Conservation (phyloP, 2,329 filamentous ascomycete species). For the Trichoderma semiorbis region DNA sequence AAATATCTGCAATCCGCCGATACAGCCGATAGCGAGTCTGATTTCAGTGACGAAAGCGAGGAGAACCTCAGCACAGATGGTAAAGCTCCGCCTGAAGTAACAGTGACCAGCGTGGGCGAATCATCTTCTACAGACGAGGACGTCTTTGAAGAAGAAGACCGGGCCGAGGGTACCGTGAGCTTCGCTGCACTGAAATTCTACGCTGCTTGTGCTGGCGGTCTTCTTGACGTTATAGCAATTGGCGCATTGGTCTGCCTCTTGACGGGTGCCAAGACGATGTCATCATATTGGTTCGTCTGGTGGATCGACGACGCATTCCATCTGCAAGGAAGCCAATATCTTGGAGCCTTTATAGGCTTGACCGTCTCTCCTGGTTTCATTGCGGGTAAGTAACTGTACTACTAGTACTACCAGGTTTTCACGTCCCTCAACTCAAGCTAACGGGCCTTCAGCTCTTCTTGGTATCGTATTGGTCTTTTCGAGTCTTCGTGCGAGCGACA, state of each 20-base stretch:
- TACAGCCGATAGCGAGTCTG: neutral
- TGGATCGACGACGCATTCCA: neutral
- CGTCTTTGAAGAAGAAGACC: neutral
- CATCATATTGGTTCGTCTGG: neutral
- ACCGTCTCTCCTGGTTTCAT: neutral
- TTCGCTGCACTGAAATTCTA: neutral
- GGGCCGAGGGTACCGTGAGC: neutral
- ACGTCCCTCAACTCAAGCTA: neutral
- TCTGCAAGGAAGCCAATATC: neutral
- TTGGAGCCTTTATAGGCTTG: neutral
- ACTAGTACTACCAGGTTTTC: neutral
- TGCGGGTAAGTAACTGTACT: neutral
- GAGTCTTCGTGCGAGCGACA: neutral
- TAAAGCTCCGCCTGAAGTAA: neutral
- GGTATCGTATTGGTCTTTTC: neutral
- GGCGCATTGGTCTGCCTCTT: neutral
- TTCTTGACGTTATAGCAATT: neutral
- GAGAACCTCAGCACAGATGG: neutral
- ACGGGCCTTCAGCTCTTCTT: neutral
- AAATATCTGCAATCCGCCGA: neutral
- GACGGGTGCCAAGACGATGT: neutral
- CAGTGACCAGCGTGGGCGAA: neutral
- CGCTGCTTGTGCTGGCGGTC: neutral
- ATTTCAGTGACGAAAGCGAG: neutral
- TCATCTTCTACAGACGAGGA: neutral